Evolutionary conservation across 1,284 basidiomycete species (phyloP).

Genomic region (Mycena sp.): DNA sequence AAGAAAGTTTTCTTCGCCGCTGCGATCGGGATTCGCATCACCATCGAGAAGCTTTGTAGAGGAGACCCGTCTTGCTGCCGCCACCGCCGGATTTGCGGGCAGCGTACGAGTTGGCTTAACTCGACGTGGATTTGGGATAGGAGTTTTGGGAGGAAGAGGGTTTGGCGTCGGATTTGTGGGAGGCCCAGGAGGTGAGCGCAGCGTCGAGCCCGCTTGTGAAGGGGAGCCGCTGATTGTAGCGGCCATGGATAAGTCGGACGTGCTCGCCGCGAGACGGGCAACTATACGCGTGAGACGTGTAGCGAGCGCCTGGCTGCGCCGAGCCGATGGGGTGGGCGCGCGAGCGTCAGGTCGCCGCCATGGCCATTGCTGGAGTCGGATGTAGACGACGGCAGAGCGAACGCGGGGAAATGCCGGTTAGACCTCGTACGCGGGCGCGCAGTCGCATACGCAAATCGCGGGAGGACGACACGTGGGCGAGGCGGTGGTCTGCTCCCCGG

Average conservation of each 20-base stretch:
- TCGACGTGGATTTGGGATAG: too few species aligned
- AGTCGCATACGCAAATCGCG: constrained; percentile 2
- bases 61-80: too few species aligned
- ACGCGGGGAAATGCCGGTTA: constrained; percentile 4
- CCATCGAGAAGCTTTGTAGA: too few species aligned
- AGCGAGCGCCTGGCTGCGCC: constrained; percentile 1
- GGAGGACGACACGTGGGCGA: neutral
- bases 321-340: neutral
- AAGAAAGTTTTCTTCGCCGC: too few species aligned
- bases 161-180: too few species aligned
- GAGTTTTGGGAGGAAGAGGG: too few species aligned
- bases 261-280: constrained; percentile 2
- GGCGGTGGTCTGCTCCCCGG: constrained; percentile 2
- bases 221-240: too few species aligned
- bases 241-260: neutral
- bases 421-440: neutral
- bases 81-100: too few species aligned
- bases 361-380: neutral
- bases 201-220: too few species aligned
- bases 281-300: constrained; percentile 9
- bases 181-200: too few species aligned
- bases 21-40: too few species aligned
- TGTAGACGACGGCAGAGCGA: neutral
- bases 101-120: too few species aligned
- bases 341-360: neutral